A percentile compares a stretch with the other conserved stretches of the same genome.
Evolutionary conservation across 1,284 basidiomycete genomes (phyloP).

Genomic region (Thelephora terrestris): DNA sequence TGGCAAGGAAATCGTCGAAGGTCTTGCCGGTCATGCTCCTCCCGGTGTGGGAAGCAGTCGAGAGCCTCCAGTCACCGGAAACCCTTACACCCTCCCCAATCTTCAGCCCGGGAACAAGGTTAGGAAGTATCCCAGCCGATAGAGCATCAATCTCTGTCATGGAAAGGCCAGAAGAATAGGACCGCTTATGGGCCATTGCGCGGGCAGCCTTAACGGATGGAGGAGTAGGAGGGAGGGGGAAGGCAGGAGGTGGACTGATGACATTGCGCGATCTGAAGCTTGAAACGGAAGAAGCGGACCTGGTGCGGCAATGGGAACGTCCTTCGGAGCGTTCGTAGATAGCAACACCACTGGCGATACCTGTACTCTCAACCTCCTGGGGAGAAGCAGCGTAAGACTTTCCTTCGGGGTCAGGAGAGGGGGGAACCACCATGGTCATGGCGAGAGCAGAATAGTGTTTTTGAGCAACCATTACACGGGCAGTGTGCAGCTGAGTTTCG

Average conservation of each 20-base stretch:
- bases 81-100: slow-evolving; percentile 45
- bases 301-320: slow-evolving; percentile 26
- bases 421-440: slow-evolving; percentile 44
- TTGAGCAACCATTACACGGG: slow-evolving; percentile 57
- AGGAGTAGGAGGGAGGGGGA: slow-evolving; percentile 60
- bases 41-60: slow-evolving; percentile 30
- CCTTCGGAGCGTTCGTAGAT: slow-evolving; percentile 12
- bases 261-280: slow-evolving; percentile 27
- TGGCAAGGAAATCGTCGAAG: slow-evolving; percentile 3
- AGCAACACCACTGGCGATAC: slow-evolving; percentile 20
- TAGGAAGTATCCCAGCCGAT: slow-evolving; percentile 54
- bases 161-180: slow-evolving; percentile 46
- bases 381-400: slow-evolving; percentile 20
- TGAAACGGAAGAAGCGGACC: slow-evolving; percentile 37
- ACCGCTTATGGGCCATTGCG: slow-evolving; percentile 41
- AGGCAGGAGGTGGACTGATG: slow-evolving; percentile 49
- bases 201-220: slow-evolving; percentile 44
- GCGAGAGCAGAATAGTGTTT: slow-evolving; percentile 59
- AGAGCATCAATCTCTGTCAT: slow-evolving; percentile 59
- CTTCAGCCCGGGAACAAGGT: slow-evolving; percentile 55
- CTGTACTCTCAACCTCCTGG: slow-evolving; percentile 17
- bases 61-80: slow-evolving; percentile 31
- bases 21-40: slow-evolving; percentile 21
- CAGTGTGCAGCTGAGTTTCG: slow-evolving; percentile 39
- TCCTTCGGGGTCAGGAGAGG: slow-evolving; percentile 29